Base-by-base conservation (phyloP, 306 rosid species). In the Cicer pinnatifidum region DNA sequence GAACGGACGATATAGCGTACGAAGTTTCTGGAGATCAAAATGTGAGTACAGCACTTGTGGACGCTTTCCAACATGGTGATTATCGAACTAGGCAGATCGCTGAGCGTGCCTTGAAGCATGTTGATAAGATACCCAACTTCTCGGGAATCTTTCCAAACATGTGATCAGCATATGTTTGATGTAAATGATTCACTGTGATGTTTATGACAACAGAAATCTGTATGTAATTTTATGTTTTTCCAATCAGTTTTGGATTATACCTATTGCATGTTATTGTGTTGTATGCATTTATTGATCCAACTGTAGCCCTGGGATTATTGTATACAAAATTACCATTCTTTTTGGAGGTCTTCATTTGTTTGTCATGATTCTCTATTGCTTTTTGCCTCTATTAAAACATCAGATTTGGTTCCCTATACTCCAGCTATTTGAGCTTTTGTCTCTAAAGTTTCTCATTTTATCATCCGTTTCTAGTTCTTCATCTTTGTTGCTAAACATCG, bases 51-150 rank as follows among this genome's bases (percentile, higher is more conserved):
- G 97, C 99, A 43, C 97, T 95, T 50, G 99, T 95, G 73, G 99
- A 95, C 20, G 97, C 99, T 56, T 95, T 91, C 88, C 97, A 95
- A 84, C 96, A 95, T 58, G 97, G 89, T 9, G 99, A 95, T 74
- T 86, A 83, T 69, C 87, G 92, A 83, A 95, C 99, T 65, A 82
- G 93, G 67, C 99, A 95, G 86, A 91, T 84, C 35, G 99, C 99
- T 6, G 99, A 95, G 83, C 91, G 83, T 67, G 99, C 99, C 71
- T 83, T 95, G 69, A 95, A 88, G 85, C 99, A 95, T 83, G 89
- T 95, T 41, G 97, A 91, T 73, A 91, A 90, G 88, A 83, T 95
- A 78, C 99, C 99, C 16, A 95, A 91, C 92, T 95, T 95, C 88
- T 95, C 99, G 11, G 97, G 95, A 77, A 86, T 95, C 70, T 95